Evolutionary conservation across 176 grass and related monocot genomes (phyloP).

Genomic region (Eleusine coracana): DNA sequence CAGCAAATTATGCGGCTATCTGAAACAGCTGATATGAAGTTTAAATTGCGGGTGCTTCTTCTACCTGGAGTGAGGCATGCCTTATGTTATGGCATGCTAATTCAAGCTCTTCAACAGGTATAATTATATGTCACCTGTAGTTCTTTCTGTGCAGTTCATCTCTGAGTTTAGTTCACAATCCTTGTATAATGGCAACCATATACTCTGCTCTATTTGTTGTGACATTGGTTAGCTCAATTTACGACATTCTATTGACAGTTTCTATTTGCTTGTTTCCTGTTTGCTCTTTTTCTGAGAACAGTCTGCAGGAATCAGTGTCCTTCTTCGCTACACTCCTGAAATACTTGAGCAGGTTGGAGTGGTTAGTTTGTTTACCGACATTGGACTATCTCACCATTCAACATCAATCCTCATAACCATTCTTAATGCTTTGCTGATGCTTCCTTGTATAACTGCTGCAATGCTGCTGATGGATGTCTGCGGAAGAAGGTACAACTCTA

Average conservation of each 20-base stretch:
- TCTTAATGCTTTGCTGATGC: constrained; percentile 82
- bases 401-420: constrained; percentile 73
- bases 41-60: constrained; percentile 66
- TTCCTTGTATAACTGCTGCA: constrained; percentile 74
- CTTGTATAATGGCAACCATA: neutral
- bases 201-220: neutral
- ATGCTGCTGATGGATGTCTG: constrained; percentile 91
- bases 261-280: constrained; percentile 20
- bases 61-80: constrained; percentile 82
- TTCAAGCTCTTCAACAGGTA: constrained; percentile 91
- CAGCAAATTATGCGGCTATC: constrained; percentile 64
- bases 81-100: constrained; percentile 68
- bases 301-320: constrained; percentile 84
- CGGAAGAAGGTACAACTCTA: constrained; percentile 66
- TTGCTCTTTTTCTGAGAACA: constrained; percentile 34
- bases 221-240: neutral
- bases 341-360: constrained; percentile 81
- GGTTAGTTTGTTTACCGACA: constrained; percentile 58
- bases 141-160: neutral
- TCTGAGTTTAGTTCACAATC: constrained; percentile 13
- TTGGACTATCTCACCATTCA: constrained; percentile 70
- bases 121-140: neutral
- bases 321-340: constrained; percentile 81
- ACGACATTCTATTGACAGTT: constrained; percentile 13
- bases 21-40: constrained; percentile 60